Evolutionary conservation across 2,329 filamentous ascomycete species (phyloP), one percentile per base, ranked within the genome.

Genomic region (Hypoxylon sp.): DNA sequence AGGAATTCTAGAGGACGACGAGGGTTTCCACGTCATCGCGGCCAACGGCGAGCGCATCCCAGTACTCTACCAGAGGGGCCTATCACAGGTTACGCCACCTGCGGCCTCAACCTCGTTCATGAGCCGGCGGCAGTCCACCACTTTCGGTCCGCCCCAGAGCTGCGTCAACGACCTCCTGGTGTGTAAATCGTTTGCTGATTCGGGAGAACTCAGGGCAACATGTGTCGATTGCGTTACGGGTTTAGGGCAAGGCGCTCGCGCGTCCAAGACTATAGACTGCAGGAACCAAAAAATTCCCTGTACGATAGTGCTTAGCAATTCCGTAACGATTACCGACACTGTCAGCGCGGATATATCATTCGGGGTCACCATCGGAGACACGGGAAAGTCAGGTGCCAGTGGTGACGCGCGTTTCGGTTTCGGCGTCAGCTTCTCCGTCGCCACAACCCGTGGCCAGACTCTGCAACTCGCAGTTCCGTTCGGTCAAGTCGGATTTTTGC

Each of bases 361-460:
- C 19, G 39, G 39, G n/a, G 39, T 42, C 39, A 42, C 39, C 39
- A 42, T 42, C 17, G 39, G 39, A 8, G 39, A 42, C 39, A 42
- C 39, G 2, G 39, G 39, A 42, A 19, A 42, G 39, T 5, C 6
- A 19, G 39, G 39, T 17, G 39, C 39, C n/a, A 42, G 7, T 42
- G 39, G 39, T n/a, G 39, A 42, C n/a, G 39, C 39, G n/a, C 39
- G 39, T 42, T 42, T 42, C 39, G 39, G 39, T n/a, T 42, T 42
- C 39, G 39, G 39, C 39, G n/a, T 17, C 6, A 42, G 39, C n/a
- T 42, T 42, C 39, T 42, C 39, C n/a, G 10, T 42, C 8, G n/a
- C 39, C 39, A 42, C 39, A 42, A 17, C 39, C 39, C 39, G 7
- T 19, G 39, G 39, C n/a, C 39, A 42, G 39, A 42, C 15, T 42